Base-by-base conservation (phyloP, 257 asterid species). In the Nicotiana noctiflora region DNA sequence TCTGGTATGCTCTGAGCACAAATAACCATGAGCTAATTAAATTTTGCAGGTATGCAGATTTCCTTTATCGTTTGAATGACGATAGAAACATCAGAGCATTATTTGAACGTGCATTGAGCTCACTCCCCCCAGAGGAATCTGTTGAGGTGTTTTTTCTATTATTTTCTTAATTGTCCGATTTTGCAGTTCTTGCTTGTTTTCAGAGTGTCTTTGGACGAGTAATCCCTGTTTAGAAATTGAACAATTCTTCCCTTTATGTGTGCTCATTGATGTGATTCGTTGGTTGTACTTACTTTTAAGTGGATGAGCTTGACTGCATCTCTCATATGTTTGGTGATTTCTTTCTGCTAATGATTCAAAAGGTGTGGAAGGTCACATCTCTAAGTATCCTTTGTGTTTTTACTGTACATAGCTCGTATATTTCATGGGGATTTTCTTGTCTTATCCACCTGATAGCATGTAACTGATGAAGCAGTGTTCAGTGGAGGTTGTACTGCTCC, bases 21-120 rank as follows among this genome's bases (percentile, higher is more conserved):
- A 49, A 74, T 74, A 74, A 23, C 52, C 79, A 49, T 61, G 53
- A 60, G 34, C 62, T 87, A 67, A 6, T 66, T 17, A 79, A 51
- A 78, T 81, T 64, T 84, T 91, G 91, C 93, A 96, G 99, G 84
- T 96, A 96, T 86, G 97, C 95, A 79, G 99, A 96, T 90, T 96
- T 96, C 88, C 90, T 96, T 86, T 84, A 91, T 85, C 96, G 97
- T 63, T 79, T 96, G 93, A 96, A 92, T 82, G 99, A 96, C 76
- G 99, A 96, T 86, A 92, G 94, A 87, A 96, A 96, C 81, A 86
- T 92, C 57, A 98, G 99, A 84, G 99, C 99, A 78, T 89, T 96
- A 84, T 96, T 96, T 90, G 98, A 96, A 85, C 90, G 99, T 62
- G 98, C 99, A 63, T 86, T 96, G 88, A 96, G 96, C 88, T 87